These are phyloP conservation scores for Blastomyces gilchristii DNA, from an alignment of 2,329 filamentous ascomycete species.

Conservation along the genomic window DNA sequence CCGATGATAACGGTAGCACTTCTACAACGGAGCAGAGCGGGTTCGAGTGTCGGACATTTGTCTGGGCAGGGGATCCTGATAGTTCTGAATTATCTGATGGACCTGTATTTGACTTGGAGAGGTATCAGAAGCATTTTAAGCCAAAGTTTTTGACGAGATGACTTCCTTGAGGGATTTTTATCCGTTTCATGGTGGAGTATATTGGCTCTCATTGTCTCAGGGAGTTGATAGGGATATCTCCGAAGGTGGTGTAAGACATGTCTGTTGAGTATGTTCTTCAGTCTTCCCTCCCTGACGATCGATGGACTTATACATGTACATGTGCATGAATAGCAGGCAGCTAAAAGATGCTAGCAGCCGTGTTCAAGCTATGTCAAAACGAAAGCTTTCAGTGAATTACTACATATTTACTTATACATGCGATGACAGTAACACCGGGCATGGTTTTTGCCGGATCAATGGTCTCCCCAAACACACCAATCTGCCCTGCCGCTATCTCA, in stretches of 20 bases:
- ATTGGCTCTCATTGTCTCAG: background rate
- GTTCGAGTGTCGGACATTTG: slow-evolving; percentile 11
- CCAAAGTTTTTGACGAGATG: slow-evolving; percentile 4
- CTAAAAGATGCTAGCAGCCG: background rate
- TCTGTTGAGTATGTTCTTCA: background rate
- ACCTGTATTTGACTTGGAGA: slow-evolving; percentile 9
- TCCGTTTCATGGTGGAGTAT: background rate
- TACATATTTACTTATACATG: background rate
- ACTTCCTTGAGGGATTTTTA: background rate
- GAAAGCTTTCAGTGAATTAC: background rate
- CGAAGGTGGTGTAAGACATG: no score
- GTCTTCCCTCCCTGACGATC: background rate
- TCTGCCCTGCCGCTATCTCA: background rate
- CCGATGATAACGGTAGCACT: background rate
- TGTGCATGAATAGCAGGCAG: background rate
- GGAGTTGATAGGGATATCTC: background rate
- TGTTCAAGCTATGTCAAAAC: background rate
- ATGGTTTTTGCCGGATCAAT: background rate
- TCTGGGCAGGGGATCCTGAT: slow-evolving; percentile 11
- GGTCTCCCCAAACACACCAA: background rate
- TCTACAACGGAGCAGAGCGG: slow-evolving; percentile 1
- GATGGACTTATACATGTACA: background rate
- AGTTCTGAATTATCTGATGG: slow-evolving; percentile 8
- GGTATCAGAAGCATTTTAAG: slow-evolving; percentile 9
- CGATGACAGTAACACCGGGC: background rate